Percentiles rank a stretch among this genome's conserved stretches.
Conservation (phyloP, 192 early-diverging fungal genomes). For the Funneliformis mosseae region DNA sequence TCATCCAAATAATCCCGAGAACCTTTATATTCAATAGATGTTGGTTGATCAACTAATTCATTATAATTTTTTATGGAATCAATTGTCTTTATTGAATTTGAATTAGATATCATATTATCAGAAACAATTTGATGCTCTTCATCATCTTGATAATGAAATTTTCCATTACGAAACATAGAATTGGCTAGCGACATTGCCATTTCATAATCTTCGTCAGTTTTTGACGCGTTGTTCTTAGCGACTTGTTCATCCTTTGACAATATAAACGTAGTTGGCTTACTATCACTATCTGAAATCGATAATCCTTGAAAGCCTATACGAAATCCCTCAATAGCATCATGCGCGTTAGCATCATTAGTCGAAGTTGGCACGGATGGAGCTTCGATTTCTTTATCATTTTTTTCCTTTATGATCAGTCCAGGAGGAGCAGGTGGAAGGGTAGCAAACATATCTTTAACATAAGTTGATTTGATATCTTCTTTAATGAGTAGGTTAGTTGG, state of each 20-base stretch:
- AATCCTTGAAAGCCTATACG: slow-evolving; percentile 34
- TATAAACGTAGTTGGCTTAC: slow-evolving; percentile 21
- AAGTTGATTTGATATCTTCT: slow-evolving; percentile 13
- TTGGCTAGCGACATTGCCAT: slow-evolving; percentile 29
- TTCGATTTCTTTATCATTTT: slow-evolving; percentile 26
- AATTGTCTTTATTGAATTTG: not conserved
- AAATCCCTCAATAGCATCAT: slow-evolving; percentile 47
- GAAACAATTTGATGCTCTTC: slow-evolving; percentile 31
- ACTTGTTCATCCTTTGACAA: slow-evolving; percentile 1
- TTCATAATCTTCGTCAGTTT: slow-evolving; percentile 32
- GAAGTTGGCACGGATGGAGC: not conserved
- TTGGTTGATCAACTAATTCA: not conserved
- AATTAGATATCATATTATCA: slow-evolving; percentile 2
- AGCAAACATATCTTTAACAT: slow-evolving; percentile 34
- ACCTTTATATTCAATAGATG: not conserved
- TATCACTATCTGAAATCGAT: not conserved
- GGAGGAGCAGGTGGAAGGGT: slow-evolving; percentile 32
- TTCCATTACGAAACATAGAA: slow-evolving; percentile 14
- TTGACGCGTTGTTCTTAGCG: not conserved
- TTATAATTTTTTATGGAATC: not conserved
- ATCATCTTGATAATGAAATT: slow-evolving; percentile 46
- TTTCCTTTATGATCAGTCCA: slow-evolving; percentile 31
- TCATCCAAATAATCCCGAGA: not conserved
- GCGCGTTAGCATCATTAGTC: not conserved
- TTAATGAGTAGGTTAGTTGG: not conserved